Evolutionary conservation across 768 basidiomycete genomes (phyloP), one percentile per base, ranked within the genome.

Genomic region (Lactarius hengduanensis): DNA sequence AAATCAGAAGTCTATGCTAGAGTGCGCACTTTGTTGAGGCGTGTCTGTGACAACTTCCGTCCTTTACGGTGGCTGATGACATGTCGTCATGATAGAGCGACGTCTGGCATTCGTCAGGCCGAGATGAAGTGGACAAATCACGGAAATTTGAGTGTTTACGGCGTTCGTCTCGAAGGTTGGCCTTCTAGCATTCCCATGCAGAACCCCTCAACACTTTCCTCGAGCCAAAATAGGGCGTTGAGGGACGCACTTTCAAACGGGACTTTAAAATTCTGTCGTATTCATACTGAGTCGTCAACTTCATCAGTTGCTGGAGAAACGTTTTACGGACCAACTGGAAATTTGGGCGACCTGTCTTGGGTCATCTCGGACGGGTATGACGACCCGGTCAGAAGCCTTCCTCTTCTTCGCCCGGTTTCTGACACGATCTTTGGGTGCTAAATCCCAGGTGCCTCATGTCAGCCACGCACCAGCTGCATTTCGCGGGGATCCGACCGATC

Each of bases 101-200:
- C 79, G 8, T 86, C 84, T 69, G 86, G 87, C 9, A 74, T 84
- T 22, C 85, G 84, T 13, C 85, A 80, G 62, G 87, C 88, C 26
- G 88, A 90, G 71, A 90, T 90, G 88, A 89, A 86, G 73, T 90
- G 88, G 88, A 84, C 85, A 10, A 88, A 87, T 72, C 87, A 83
- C 59, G 81, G 84, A 30, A 79, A 83, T 54, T 73, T 90, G 59
- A 77, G 80, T 69, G 57, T 77, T 7, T 89, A 87, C 69, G 85
- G 84, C 11, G 84, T 90, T 38, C 81, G 78, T 61, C 74, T 89
- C 55, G 78, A 84, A 16, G 88, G 88, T 50, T 90, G 88, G 88
- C 88, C 88, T 11, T 66, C 79, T 28, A 76, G 76, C 36, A 80
- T 90, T 28, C 87, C 87, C 8, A 74, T 77, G 28, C 82, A 83